Evolutionary conservation across 1,139 yeast genomes (phyloP), one percentile per base, ranked within the genome.

Genomic region (Saccharomyces hybrid): DNA sequence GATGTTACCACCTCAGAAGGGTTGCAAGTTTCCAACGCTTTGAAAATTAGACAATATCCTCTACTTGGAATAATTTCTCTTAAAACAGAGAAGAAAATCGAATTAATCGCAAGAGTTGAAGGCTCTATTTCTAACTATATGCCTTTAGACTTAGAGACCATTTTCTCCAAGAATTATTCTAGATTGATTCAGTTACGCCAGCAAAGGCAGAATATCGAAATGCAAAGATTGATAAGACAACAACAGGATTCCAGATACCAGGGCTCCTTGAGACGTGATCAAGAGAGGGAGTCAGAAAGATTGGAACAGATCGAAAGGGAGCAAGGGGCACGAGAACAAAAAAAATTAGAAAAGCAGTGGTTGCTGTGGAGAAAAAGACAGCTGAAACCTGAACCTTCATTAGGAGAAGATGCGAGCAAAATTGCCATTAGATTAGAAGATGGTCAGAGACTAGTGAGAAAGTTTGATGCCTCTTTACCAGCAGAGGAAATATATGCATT

Each of bases 231-330:
- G 20, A 74, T 89, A 47, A 75, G 88, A 51, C 79, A 78, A 58
- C 87, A 86, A 63, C 97, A 91, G 71, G 95, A 89, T 63, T 73
- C 80, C 49, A 90, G 95, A 34, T 91, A 84, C 69, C 83, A 86
- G 64, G 78, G 78, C 41, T 84, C 96, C 1, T 73, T 91, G 53
- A 71, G 71, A 47, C 70, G 74, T 32, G 75, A 73, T 56, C 74
- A 74, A 56, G 73, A 70, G 49, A 68, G 74, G 30, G 73, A 70
- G 52, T 70, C 72, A 51, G 72, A 67, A 49, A 61, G 67, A 30
- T 70, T 65, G 38, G 56, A 57, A 28, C 56, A 54, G 32, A 53
- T 54, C 30, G 71, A 67, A 51, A 63, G 63, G 51, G 70, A 69
- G 53, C 56, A 60, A 52, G 62, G 60, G 51, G 65, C 58, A 54